Evolutionary conservation across 331 rosid genomes (phyloP).

Genomic region (Acacia pycnantha): DNA sequence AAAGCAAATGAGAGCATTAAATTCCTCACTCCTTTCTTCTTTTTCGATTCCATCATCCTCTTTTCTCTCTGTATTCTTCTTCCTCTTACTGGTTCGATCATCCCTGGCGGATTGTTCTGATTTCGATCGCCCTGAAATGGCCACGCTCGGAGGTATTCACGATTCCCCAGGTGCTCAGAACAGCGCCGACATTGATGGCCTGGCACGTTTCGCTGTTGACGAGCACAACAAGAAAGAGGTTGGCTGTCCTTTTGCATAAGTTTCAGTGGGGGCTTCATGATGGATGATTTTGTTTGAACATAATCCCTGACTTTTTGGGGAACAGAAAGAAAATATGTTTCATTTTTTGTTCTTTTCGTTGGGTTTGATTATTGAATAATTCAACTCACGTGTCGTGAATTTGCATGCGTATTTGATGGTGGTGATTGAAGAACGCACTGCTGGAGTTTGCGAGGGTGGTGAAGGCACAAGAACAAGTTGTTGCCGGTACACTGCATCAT

Average conservation of each 20-base stretch:
- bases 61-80: constrained; percentile 8
- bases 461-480: constrained; percentile 84
- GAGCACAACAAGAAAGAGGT: constrained; percentile 89
- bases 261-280: neutral
- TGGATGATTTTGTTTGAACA: neutral
- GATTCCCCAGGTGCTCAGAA: constrained; percentile 50
- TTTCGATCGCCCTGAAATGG: constrained; percentile 45
- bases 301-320: neutral
- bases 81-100: neutral
- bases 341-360: neutral
- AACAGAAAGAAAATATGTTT: neutral
- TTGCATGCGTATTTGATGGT: constrained; percentile 1
- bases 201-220: constrained; percentile 86
- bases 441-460: constrained; percentile 78
- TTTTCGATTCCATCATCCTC: neutral
- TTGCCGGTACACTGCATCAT: constrained; percentile 82
- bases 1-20: constrained; percentile 35
- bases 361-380: neutral
- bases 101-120: constrained; percentile 29
- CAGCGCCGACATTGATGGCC: constrained; percentile 51
- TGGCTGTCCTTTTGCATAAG: neutral
- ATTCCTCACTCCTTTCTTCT: neutral
- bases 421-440: constrained; percentile 64
- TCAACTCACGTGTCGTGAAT: neutral
- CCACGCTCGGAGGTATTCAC: constrained; percentile 44